These are phyloP conservation scores for Kazachstania sp. DNA, from an alignment of 1,139 yeast species.

Conservation along the genomic window DNA sequence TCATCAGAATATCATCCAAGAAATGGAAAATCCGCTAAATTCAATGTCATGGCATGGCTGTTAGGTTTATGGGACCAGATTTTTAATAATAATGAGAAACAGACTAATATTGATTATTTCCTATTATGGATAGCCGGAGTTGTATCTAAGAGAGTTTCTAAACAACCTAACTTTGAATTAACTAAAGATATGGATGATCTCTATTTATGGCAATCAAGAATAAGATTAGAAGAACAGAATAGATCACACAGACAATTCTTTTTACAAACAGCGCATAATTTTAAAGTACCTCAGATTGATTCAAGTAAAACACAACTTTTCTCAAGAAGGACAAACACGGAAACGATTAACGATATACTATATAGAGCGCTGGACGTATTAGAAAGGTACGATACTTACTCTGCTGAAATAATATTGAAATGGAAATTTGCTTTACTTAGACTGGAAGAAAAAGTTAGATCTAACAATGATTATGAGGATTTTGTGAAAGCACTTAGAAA, in stretches of 20 bases:
- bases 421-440: slow-evolving; percentile 5
- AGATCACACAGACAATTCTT: neutral
- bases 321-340: neutral
- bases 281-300: neutral
- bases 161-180: too few relatives aligned
- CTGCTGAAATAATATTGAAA: neutral
- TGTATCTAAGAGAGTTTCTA: neutral
- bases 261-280: neutral
- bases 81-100: slow-evolving; percentile 20
- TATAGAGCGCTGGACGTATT: slow-evolving; percentile 3
- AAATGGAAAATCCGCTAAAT: slow-evolving; percentile 15
- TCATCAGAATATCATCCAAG: slow-evolving; percentile 32
- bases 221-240: neutral
- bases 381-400: neutral
- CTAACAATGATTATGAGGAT: neutral
- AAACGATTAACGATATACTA: neutral
- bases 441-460: neutral
- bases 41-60: slow-evolving; percentile 42
- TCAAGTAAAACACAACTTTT: neutral
- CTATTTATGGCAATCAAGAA: neutral
- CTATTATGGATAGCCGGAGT: slow-evolving; percentile 39
- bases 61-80: slow-evolving; percentile 36
- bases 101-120: slow-evolving; percentile 31
- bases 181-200: neutral
- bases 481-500: neutral